Conservation (phyloP, 2,329 filamentous ascomycete species). For the Madurella mycetomatis region DNA sequence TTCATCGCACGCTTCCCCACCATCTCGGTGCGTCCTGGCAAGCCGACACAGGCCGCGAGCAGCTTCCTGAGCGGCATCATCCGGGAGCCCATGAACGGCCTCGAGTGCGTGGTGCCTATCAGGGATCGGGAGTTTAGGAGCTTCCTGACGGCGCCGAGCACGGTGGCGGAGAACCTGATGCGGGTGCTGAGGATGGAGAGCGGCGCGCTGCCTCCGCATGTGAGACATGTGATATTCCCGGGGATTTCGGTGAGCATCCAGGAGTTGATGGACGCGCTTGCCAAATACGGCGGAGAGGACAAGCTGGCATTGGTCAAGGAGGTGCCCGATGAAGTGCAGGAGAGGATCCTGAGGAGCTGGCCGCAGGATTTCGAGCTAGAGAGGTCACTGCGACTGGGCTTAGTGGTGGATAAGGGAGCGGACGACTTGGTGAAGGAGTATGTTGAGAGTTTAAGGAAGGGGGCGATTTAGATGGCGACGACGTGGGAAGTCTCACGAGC, state of each 20-base stretch:
- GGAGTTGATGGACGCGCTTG: conserved; percentile 56
- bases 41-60: conserved; percentile 57
- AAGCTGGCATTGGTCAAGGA: conserved; percentile 50
- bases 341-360: conserved; percentile 58
- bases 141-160: conserved; percentile 52
- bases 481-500: no score
- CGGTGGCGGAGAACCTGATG: conserved; percentile 50
- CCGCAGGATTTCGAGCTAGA: conserved; percentile 52
- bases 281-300: conserved; percentile 51
- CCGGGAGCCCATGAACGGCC: conserved; percentile 55
- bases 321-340: conserved; percentile 49
- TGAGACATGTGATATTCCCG: conserved; percentile 54
- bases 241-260: conserved; percentile 55
- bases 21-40: conserved; percentile 56
- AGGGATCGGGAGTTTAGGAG: conserved; percentile 46
- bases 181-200: conserved; percentile 39
- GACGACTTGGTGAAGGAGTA: conserved; percentile 55
- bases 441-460: conserved; percentile 36
- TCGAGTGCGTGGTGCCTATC: conserved; percentile 50
- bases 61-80: conserved; percentile 62
- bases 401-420: conserved; percentile 47
- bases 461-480: no score
- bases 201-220: conserved; percentile 40
- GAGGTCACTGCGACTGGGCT: conserved; percentile 47
- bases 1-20: conserved; percentile 58